Evolutionary conservation across 1,284 basidiomycete genomes (phyloP).

Genomic region (Schizopora paradoxa): DNA sequence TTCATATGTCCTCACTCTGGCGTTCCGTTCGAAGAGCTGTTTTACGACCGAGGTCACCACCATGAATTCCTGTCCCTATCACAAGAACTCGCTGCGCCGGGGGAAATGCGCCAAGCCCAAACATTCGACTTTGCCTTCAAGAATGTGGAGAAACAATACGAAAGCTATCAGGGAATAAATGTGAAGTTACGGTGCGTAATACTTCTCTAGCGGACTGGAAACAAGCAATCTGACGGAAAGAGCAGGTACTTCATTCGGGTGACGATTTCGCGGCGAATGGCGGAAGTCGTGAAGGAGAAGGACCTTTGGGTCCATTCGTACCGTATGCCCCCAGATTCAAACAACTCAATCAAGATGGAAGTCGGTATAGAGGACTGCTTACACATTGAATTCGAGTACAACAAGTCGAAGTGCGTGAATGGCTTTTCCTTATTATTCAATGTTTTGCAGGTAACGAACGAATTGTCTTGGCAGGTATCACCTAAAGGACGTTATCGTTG

Average conservation of each 20-base stretch:
- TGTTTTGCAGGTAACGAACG: slow-evolving; percentile 1
- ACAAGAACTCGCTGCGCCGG: slow-evolving; percentile 90
- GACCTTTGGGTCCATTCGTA: slow-evolving; percentile 98
- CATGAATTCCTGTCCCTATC: slow-evolving; percentile 96
- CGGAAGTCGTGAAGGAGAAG: slow-evolving; percentile 87
- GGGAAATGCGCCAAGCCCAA: slow-evolving; percentile 92
- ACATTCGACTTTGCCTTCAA: slow-evolving; percentile 97
- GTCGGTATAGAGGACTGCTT: slow-evolving; percentile 98
- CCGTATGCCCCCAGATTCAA: slow-evolving; percentile 96
- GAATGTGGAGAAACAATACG: slow-evolving; percentile 98
- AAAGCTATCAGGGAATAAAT: slow-evolving; percentile 97
- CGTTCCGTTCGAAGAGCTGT: slow-evolving; percentile 61
- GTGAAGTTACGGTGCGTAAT: slow-evolving; percentile 83
- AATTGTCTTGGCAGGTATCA: slow-evolving; percentile 69
- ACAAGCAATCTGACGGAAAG: slow-evolving; percentile 12
- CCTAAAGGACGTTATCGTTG: slow-evolving; percentile 97
- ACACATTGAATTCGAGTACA: slow-evolving; percentile 99
- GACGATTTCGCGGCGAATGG: slow-evolving; percentile 84
- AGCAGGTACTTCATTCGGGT: slow-evolving; percentile 90
- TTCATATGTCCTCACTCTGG: too few species aligned
- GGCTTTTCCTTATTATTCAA: slow-evolving; percentile 1
- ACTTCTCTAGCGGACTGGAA: too few species aligned
- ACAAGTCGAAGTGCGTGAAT: slow-evolving; percentile 87
- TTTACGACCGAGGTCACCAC: slow-evolving; percentile 96
- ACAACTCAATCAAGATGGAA: slow-evolving; percentile 99